phyloP scores from a whole-genome alignment of 371 early-diverging fungal genomes.

The Mucor saturninus region DNA sequence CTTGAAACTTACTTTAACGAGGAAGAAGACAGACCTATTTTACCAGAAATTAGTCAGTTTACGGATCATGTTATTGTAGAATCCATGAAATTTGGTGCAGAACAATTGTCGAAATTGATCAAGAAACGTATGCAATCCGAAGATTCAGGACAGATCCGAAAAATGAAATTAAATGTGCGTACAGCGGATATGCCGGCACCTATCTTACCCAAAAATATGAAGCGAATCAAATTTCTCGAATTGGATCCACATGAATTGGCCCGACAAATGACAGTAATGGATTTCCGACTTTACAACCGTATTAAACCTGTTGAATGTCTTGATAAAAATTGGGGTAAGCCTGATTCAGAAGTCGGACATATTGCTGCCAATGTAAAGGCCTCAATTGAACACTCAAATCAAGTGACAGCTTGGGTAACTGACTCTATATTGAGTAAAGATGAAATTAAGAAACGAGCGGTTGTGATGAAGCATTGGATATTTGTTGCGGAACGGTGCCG shows the following conservation, averaged over 20 bases:
- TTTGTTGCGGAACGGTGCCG: conserved; percentile 73
- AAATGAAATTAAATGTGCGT: conserved; percentile 71
- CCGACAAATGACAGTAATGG: conserved; percentile 84
- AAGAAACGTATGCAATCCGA: conserved; percentile 72
- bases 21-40: conserved; percentile 65
- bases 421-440: conserved; percentile 79
- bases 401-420: conserved; percentile 90
- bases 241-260: conserved; percentile 87
- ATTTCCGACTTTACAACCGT: conserved; percentile 67
- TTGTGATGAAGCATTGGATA: conserved; percentile 82
- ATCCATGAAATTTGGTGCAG: conserved; percentile 73
- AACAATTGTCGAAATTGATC: conserved; percentile 72
- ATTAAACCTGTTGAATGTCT: conserved; percentile 80
- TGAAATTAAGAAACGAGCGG: conserved; percentile 79
- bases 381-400: conserved; percentile 69
- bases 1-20: conserved; percentile 86
- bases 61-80: conserved; percentile 76
- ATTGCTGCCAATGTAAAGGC: conserved; percentile 68
- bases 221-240: conserved; percentile 66
- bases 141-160: conserved; percentile 63
- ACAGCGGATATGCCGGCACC: conserved; percentile 69
- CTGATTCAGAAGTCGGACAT: conserved; percentile 51
- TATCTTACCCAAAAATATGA: conserved; percentile 74
- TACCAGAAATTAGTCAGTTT: conserved; percentile 76
- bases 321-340: conserved; percentile 78